A percentile compares a stretch with the other conserved stretches of the same genome.
phyloP scores from a whole-genome alignment of 768 basidiomycete species.

The Psilocybe azurescens region DNA sequence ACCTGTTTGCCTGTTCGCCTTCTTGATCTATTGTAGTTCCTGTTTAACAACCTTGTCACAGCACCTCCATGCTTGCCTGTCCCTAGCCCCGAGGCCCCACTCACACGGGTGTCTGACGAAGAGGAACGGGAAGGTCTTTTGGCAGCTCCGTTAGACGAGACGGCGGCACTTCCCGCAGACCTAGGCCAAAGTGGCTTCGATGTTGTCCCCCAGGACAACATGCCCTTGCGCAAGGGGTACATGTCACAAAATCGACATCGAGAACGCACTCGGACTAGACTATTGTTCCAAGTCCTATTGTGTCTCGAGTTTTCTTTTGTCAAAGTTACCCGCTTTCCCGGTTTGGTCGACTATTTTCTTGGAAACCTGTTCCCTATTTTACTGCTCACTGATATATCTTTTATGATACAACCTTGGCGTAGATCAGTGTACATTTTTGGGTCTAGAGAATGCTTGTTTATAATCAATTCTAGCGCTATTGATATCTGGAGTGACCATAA shows the following conservation, averaged over 20 bases:
- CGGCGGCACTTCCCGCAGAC: slow-evolving; percentile 80
- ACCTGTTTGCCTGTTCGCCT: slow-evolving; percentile 1
- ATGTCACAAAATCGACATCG: slow-evolving; percentile 14
- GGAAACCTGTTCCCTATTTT: not conserved
- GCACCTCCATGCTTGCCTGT: slow-evolving; percentile 66
- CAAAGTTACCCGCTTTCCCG: too few species aligned
- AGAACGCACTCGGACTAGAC: slow-evolving; percentile 17
- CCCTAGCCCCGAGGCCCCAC: slow-evolving; percentile 38
- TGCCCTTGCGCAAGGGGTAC: slow-evolving; percentile 26
- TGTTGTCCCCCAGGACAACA: slow-evolving; percentile 62
- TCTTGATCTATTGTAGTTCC: slow-evolving; percentile 55
- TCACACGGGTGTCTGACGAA: slow-evolving; percentile 52
- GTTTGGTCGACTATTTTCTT: not conserved
- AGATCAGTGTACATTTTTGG: not conserved
- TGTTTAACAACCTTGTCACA: slow-evolving; percentile 86
- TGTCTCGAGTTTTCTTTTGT: not conserved
- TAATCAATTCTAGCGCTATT: not conserved
- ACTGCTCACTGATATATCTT: not conserved
- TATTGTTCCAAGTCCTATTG: not conserved
- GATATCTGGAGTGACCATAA: too few species aligned
- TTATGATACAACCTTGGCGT: not conserved
- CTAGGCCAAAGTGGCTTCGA: slow-evolving; percentile 87
- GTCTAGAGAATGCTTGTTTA: not conserved
- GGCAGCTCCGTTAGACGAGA: slow-evolving; percentile 59
- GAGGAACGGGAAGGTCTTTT: slow-evolving; percentile 66